Conservation (phyloP, 2,329 filamentous ascomycete genomes). For the Anisogramma anomala region DNA sequence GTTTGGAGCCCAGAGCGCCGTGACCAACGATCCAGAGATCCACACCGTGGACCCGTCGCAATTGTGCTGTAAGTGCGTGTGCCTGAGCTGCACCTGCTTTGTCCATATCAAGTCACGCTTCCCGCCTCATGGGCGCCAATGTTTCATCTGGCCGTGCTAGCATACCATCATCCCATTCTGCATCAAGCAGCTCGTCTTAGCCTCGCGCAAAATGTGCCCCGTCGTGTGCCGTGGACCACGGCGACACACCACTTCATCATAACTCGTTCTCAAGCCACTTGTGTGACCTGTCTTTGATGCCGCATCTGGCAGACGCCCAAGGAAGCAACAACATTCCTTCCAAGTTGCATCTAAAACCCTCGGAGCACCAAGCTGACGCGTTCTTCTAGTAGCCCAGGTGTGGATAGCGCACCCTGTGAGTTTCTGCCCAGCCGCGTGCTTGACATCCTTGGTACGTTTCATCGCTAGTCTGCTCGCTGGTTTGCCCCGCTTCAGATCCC, state of each 20-base stretch:
- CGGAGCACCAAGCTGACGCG: slow-evolving; percentile 7
- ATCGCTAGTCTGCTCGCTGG: slow-evolving; percentile 1
- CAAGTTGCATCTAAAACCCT: neutral
- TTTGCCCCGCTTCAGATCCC: slow-evolving; percentile 6
- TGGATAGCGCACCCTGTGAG: too few relatives aligned
- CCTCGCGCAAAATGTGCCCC: neutral
- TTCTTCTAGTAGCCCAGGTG: slow-evolving; percentile 3
- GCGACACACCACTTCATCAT: neutral
- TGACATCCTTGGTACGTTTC: slow-evolving; percentile 10
- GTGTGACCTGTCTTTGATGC: neutral
- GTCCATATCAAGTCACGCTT: neutral
- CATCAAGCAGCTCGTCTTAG: neutral
- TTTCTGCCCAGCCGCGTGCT: too few relatives aligned
- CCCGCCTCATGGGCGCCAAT: too few relatives aligned
- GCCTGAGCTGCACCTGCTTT: neutral
- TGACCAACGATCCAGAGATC: neutral
- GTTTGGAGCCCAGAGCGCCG: slow-evolving; percentile 8
- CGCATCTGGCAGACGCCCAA: neutral
- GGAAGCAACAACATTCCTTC: neutral
- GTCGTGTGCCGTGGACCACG: neutral
- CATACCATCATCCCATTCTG: slow-evolving; percentile 1
- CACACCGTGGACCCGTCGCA: neutral
- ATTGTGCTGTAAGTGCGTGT: neutral
- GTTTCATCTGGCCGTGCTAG: neutral
- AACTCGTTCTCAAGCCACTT: slow-evolving; percentile 8